These are phyloP conservation scores for Cucumis sativus DNA, from an alignment of 306 rosid species.

Conservation along the genomic window Cucumber_9930_V3 NC_026658.2:12744001-12744500, in stretches of 20 bases:
- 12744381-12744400: slow-evolving; percentile 96
- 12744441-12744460: no score
- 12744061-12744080: slow-evolving; percentile 99
- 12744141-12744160: slow-evolving; percentile 11
- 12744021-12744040: slow-evolving; percentile 83
- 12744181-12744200: slow-evolving; percentile 95
- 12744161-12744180: slow-evolving; percentile 90
- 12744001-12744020: slow-evolving; percentile 78
- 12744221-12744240: slow-evolving; percentile 99
- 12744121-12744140: neutral
- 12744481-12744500: no score
- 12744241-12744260: slow-evolving; percentile 94
- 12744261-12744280: slow-evolving; percentile 12
- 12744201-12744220: slow-evolving; percentile 85
- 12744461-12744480: no score
- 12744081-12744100: slow-evolving; percentile 52
- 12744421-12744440: slow-evolving; percentile 80
- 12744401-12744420: slow-evolving; percentile 94
- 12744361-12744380: slow-evolving; percentile 90
- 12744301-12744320: slow-evolving; percentile 4
- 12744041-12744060: slow-evolving; percentile 86
- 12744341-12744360: slow-evolving; percentile 97
- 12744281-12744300: slow-evolving; percentile 19
- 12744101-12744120: slow-evolving; percentile 8
- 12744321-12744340: slow-evolving; percentile 17